A percentile compares a stretch with the other conserved stretches of the same genome.
Conservation (phyloP, 2,329 filamentous ascomycete species). For the Hypoxylon rubiginosum region DNA sequence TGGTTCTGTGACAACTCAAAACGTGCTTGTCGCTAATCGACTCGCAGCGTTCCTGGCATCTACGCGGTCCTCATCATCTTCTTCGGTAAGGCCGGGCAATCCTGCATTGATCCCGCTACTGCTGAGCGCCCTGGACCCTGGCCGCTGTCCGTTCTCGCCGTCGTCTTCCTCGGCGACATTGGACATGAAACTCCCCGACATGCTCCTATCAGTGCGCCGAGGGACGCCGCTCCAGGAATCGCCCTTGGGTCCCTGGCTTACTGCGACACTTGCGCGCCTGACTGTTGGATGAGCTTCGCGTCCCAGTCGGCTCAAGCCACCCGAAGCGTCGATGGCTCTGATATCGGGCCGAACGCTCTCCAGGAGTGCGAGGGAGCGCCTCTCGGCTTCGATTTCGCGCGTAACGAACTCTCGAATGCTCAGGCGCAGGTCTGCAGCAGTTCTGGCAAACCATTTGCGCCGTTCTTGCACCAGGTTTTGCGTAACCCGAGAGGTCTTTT, state of each 20-base stretch:
- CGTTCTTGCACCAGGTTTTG: slow-evolving; percentile 89
- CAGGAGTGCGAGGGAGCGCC: slow-evolving; percentile 90
- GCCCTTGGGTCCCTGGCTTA: slow-evolving; percentile 95
- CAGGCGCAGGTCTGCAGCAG: slow-evolving; percentile 83
- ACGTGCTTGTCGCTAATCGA: slow-evolving; percentile 92
- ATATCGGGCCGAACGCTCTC: slow-evolving; percentile 95
- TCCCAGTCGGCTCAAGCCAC: slow-evolving; percentile 89
- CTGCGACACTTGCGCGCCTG: slow-evolving; percentile 82
- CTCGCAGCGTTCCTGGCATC: slow-evolving; percentile 97
- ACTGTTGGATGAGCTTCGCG: slow-evolving; percentile 85
- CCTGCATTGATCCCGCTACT: slow-evolving; percentile 59
- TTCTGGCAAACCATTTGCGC: slow-evolving; percentile 90
- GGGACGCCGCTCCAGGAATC: slow-evolving; percentile 98
- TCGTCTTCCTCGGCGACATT: slow-evolving; percentile 74
- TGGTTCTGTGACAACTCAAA: slow-evolving; percentile 63
- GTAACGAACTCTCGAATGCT: slow-evolving; percentile 93
- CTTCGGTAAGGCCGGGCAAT: slow-evolving; percentile 75
- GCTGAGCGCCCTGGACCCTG: slow-evolving; percentile 53
- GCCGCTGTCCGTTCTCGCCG: slow-evolving; percentile 57
- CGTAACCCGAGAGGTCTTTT: slow-evolving; percentile 91
- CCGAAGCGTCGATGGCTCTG: slow-evolving; percentile 89
- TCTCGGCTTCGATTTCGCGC: slow-evolving; percentile 94
- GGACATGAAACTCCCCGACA: slow-evolving; percentile 79
- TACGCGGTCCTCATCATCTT: slow-evolving; percentile 92
- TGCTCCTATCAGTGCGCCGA: slow-evolving; percentile 81